Conservation (phyloP, 2,329 filamentous ascomycete genomes). For the Cladosporium sp. region DNA sequence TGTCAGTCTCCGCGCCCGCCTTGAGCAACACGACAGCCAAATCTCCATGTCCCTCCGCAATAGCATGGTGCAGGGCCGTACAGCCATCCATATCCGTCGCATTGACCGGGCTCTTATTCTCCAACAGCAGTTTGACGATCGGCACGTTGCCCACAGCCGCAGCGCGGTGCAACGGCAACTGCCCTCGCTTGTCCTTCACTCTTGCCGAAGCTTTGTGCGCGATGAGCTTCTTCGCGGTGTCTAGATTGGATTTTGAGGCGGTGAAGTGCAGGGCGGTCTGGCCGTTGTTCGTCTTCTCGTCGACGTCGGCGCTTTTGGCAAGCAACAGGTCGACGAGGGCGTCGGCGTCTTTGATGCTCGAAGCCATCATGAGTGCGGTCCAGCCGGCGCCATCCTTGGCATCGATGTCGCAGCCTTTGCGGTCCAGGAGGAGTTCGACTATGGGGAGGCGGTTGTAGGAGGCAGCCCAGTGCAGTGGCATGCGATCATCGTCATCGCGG, state of each 20-base stretch:
- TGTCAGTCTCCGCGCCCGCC: conserved; percentile 78
- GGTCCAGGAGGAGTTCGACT: conserved; percentile 68
- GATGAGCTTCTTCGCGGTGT: conserved; percentile 76
- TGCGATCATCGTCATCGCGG: conserved; percentile 80
- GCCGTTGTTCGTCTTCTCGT: conserved; percentile 70
- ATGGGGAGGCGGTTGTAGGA: conserved; percentile 80
- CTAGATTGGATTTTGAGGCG: conserved; percentile 84
- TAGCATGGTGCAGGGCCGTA: conserved; percentile 84
- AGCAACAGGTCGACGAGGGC: conserved; percentile 67
- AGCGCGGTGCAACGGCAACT: conserved; percentile 86
- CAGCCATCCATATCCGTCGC: conserved; percentile 78
- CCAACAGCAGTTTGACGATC: conserved; percentile 76
- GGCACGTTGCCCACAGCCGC: conserved; percentile 88
- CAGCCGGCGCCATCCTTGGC: conserved; percentile 78
- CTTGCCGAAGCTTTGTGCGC: conserved; percentile 73
- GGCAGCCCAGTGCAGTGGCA: conserved; percentile 91
- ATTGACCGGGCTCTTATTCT: conserved; percentile 77
- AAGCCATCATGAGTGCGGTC: conserved; percentile 82
- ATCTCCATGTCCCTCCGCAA: conserved; percentile 76
- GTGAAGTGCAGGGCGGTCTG: conserved; percentile 89
- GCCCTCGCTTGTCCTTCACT: conserved; percentile 81
- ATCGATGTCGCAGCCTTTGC: conserved; percentile 78
- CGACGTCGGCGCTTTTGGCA: conserved; percentile 68
- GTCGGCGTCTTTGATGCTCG: conserved; percentile 71
- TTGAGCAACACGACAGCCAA: conserved; percentile 80